Percentiles rank a stretch among this genome's conserved stretches.
Evolutionary conservation across 208 protist species (phyloP).

Genomic region (Trypanosomatidae sp.): DNA sequence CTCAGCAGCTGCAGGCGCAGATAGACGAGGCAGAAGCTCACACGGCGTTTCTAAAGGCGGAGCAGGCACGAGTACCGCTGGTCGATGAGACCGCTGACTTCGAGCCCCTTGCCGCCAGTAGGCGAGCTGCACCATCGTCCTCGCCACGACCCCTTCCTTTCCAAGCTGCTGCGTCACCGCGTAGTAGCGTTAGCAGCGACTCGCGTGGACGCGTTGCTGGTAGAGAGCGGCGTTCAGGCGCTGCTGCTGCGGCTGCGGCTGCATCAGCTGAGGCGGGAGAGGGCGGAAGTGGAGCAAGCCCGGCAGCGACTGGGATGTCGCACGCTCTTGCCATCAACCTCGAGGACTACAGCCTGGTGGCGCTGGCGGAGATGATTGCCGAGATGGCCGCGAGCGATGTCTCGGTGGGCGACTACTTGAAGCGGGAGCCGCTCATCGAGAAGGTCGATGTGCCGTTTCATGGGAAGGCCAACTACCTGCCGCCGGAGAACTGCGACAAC

Average conservation of each 20-base stretch:
- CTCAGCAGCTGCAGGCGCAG: constrained; percentile 15
- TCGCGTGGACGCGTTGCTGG: too few relatives aligned
- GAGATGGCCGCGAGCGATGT: constrained; percentile 60
- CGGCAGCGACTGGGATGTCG: background rate
- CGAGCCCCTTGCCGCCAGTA: too few relatives aligned
- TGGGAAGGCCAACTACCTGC: constrained; percentile 64
- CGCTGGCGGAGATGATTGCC: constrained; percentile 77
- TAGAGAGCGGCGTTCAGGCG: too few relatives aligned
- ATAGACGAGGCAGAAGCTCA: constrained; percentile 7
- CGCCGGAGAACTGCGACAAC: constrained; percentile 85
- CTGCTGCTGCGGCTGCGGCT: too few relatives aligned
- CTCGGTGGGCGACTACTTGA: constrained; percentile 60
- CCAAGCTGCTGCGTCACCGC: too few relatives aligned
- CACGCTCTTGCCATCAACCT: constrained; percentile 63
- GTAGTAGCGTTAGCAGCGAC: too few relatives aligned
- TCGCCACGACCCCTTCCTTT: too few relatives aligned
- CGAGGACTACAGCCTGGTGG: constrained; percentile 82
- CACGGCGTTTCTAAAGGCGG: constrained; percentile 14
- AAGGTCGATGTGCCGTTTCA: constrained; percentile 80
- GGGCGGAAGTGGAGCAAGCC: background rate
- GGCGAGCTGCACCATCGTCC: too few relatives aligned
- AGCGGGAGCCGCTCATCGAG: constrained; percentile 74
- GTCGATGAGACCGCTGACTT: too few relatives aligned
- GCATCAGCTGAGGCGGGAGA: too few relatives aligned
- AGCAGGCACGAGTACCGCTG: constrained; percentile 15